Conservation (phyloP, 768 basidiomycete genomes). For the Leccinum boreale region DNA sequence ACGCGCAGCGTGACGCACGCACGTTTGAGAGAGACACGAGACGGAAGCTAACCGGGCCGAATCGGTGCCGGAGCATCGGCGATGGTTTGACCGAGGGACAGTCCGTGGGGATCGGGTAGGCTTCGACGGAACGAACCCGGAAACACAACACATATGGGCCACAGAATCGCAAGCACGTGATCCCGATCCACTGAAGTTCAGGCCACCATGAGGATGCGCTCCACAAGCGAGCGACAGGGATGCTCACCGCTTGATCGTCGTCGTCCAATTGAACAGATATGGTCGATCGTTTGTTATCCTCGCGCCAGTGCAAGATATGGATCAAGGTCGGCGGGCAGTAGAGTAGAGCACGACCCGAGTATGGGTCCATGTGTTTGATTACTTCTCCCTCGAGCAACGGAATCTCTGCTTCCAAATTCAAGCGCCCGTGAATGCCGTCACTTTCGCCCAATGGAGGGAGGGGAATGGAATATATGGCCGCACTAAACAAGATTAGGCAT, state of each 20-base stretch:
- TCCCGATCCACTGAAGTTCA: conserved; percentile 36
- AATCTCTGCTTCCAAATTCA: conserved; percentile 14
- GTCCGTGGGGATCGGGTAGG: conserved; percentile 25
- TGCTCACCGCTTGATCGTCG: conserved; percentile 33
- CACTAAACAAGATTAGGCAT: conserved; percentile 5
- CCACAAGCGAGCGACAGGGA: neutral
- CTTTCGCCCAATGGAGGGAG: neutral
- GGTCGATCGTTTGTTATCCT: conserved; percentile 16
- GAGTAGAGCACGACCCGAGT: conserved; percentile 30
- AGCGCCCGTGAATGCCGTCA: neutral
- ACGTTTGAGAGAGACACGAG: conserved; percentile 39
- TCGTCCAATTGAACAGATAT: conserved; percentile 25
- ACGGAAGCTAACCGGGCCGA: conserved; percentile 38
- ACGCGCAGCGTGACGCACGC: conserved; percentile 23
- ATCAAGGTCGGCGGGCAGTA: conserved; percentile 28
- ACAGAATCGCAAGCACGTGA: conserved; percentile 44
- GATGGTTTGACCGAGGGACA: conserved; percentile 3
- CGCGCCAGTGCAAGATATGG: conserved; percentile 39
- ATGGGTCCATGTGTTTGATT: conserved; percentile 36
- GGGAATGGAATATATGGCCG: conserved; percentile 9
- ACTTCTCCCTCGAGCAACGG: conserved; percentile 13
- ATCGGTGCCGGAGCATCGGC: conserved; percentile 22
- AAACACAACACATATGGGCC: conserved; percentile 51
- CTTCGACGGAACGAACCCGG: conserved; percentile 49
- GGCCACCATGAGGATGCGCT: neutral